These are phyloP conservation scores for Trichoderma hamatum DNA, from an alignment of 2,329 filamentous ascomycete genomes.

Conservation along the genomic window DNA sequence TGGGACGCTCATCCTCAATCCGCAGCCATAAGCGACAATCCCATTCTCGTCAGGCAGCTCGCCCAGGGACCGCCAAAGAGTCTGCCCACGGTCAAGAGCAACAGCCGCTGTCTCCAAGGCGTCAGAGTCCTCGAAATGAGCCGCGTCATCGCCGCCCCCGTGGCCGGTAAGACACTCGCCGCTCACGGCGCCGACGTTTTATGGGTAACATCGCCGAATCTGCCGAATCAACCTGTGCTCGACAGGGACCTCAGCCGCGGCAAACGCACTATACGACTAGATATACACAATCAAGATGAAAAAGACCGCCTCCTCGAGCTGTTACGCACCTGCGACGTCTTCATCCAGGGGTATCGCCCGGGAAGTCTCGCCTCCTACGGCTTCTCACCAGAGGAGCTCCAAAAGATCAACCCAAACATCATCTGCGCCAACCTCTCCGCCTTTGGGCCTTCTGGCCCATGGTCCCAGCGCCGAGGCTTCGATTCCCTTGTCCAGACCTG, in stretches of 20 bases:
- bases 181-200: constrained; percentile 73
- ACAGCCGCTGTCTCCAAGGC: constrained; percentile 50
- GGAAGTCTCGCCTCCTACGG: constrained; percentile 51
- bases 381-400: constrained; percentile 41
- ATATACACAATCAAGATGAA: constrained; percentile 55
- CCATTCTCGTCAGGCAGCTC: constrained; percentile 48
- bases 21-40: constrained; percentile 47
- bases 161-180: constrained; percentile 67
- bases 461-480: constrained; percentile 52
- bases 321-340: constrained; percentile 61
- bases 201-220: constrained; percentile 65
- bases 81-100: neutral
- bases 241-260: constrained; percentile 69
- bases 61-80: constrained; percentile 24
- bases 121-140: constrained; percentile 72
- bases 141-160: constrained; percentile 71
- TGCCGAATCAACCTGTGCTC: constrained; percentile 67
- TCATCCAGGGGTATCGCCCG: constrained; percentile 67
- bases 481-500: constrained; percentile 57
- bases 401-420: constrained; percentile 46
- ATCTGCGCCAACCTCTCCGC: constrained; percentile 57
- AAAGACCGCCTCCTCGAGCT: constrained; percentile 57
- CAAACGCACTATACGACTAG: constrained; percentile 64
- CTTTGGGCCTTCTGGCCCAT: constrained; percentile 51
- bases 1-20: constrained; percentile 57